Evolutionary conservation across 495 filamentous ascomycete species (phyloP), one percentile per base, ranked within the genome.

Genomic region (Aspergillus haitiensis): DNA sequence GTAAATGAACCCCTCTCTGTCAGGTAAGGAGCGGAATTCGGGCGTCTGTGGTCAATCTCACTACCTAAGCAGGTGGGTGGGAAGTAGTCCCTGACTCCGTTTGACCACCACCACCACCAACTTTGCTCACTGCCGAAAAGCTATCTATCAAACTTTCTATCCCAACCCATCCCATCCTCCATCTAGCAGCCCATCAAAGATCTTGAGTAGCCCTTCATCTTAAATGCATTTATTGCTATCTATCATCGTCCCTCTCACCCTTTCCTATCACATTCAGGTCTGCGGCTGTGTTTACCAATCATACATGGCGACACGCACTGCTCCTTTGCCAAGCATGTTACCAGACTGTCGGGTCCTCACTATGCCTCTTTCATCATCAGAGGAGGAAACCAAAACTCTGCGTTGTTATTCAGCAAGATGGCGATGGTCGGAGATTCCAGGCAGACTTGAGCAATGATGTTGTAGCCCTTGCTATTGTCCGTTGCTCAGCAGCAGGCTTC

Each of bases 311-410:
- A 71, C 62, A 66, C 70, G 68, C 70, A 70, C 67, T 67, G 70
- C 67, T 64, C 52, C 55, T 60, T 69, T 59, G 69, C 68, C 68
- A 70, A 72, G 65, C 62, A 60, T 65, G 58, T 62, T 68, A 68
- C 70, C 70, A 69, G 61, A 69, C 67, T 70, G 70, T 69, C 70
- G 70, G 70, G 70, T 62, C 70, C 55, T 59, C 40, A 55, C 70
- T 70, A 69, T 63, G 51, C 70, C 65, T 50, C 31, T 67, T 67
- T 62, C 39, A 66, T 56, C 44, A 54, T 56, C 44, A 54, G 54
- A 56, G 57, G 36, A 51, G 53, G 58, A 47, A 56, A 59, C 35
- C 55, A 50, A 58, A 58, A 54, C 39, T 56, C 59, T 61, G 58
- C 45, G 57, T 42, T 62, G 59, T 21, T 65, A 60, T 58, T 65